Conservation (phyloP, 2,329 filamentous ascomycete species). For the Pleomassaria siparia region DNA sequence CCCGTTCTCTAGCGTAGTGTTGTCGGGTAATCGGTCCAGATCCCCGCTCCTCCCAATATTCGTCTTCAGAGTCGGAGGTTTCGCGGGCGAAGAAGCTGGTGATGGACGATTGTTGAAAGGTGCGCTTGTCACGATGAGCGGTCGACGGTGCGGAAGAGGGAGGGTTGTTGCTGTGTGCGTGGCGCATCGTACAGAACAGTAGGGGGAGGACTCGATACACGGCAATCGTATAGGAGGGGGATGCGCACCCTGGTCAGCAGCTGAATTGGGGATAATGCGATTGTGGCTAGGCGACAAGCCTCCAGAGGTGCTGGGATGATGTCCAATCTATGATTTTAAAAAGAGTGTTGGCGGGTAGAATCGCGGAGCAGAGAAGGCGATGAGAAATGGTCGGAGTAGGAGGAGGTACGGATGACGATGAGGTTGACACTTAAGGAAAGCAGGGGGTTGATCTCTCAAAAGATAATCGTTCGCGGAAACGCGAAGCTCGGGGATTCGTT, state of each 20-base stretch:
- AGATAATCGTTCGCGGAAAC: constrained; percentile 4
- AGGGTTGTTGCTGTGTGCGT: constrained; percentile 21
- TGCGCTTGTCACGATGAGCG: constrained; percentile 44
- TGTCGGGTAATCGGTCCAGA: constrained; percentile 29
- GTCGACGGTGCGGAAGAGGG: constrained; percentile 13
- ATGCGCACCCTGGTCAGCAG: constrained; percentile 5
- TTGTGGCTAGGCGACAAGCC: constrained; percentile 5
- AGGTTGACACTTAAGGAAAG: too few species aligned
- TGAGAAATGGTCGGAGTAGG: constrained; percentile 5
- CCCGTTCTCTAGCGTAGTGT: constrained; percentile 11
- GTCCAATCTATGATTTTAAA: constrained; percentile 8
- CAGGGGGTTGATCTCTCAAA: neutral
- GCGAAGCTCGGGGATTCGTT: constrained; percentile 3
- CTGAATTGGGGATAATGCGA: constrained; percentile 12
- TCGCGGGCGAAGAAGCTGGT: constrained; percentile 45
- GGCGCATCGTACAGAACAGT: constrained; percentile 7
- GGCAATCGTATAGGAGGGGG: constrained; percentile 3
- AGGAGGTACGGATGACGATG: constrained; percentile 3
- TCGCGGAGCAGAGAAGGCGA: neutral
- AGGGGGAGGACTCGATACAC: neutral
- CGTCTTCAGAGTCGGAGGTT: constrained; percentile 21
- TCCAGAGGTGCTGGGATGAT: constrained; percentile 6
- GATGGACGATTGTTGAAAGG: constrained; percentile 49
- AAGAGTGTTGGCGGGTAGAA: constrained; percentile 8
- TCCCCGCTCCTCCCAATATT: constrained; percentile 21